Base-by-base conservation (phyloP, 768 basidiomycete genomes). In the Tephrocybe sp. region DNA sequence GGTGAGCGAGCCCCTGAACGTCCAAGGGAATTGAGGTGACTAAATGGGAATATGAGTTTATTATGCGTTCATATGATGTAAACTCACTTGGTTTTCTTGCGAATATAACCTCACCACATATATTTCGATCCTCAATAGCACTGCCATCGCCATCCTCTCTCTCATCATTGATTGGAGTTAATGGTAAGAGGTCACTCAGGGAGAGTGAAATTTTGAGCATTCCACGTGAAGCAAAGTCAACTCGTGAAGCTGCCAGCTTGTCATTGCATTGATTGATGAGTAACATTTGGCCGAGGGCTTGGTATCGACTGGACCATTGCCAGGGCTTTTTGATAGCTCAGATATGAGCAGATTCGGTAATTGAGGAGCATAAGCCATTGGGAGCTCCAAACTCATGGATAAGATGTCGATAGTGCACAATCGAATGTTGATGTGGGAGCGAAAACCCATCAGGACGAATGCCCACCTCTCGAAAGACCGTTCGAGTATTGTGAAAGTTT, bases 281-380 rank as follows among this genome's bases (percentile, higher is more conserved):
- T 4, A 61, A 48, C 48, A 62, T 59, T 41, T 62, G 60, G 7
- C 39, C 42, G 5, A 61, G 46, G 16, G 60, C 31, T 12, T 61
- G 16, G 17, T 53, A 45, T 8, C 34, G 51, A 35, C 43, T 63
- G 23, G 59, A 57, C 1, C 51, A 26, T 5, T 43, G 54, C 55
- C 53, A 62, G 11, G 60, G 61, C 41, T 61, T 51, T 39, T 62
- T 62, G 5, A 62, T 45, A 32, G 51, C 19, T 35, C 22, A 56
- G 51, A 14, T 54, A 59, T 17, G 60, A n/a, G 30, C 26, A 1
- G n/a, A n/a, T n/a, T n/a, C n/a, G n/a, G n/a, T n/a, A n/a, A n/a
- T n/a, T n/a, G n/a, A n/a, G n/a, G n/a, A n/a, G n/a, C n/a, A n/a
- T n/a, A n/a, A n/a, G n/a, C n/a, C n/a, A n/a, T n/a, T n/a, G n/a